Evolutionary conservation across 2,329 filamentous ascomycete genomes (phyloP).

Genomic region (Fusarium sp.): DNA sequence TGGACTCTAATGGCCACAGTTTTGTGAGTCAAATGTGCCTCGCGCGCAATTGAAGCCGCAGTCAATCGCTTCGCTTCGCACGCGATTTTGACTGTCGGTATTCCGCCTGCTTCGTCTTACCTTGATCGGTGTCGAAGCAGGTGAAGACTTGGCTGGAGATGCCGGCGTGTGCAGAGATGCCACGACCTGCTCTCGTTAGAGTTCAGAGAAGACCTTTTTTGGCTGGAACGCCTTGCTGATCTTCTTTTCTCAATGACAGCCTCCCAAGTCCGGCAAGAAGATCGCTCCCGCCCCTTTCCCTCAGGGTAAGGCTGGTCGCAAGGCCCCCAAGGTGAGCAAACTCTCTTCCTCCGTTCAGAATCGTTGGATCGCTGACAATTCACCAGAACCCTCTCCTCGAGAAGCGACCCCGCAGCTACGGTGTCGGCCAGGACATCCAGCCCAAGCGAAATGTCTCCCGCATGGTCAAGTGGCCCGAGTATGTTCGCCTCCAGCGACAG

Average conservation of each 20-base stretch:
- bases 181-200: slow-evolving; percentile 81
- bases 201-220: slow-evolving; percentile 83
- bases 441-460: slow-evolving; percentile 93
- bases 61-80: slow-evolving; percentile 39
- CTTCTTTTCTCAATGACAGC: slow-evolving; percentile 99
- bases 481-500: slow-evolving; percentile 96
- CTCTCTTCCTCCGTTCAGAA: neutral
- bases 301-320: slow-evolving; percentile 94
- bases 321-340: slow-evolving; percentile 89
- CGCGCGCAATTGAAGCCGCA: slow-evolving; percentile 48
- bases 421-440: slow-evolving; percentile 99
- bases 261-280: slow-evolving; percentile 98
- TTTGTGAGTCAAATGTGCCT: slow-evolving; percentile 49
- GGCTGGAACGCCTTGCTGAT: slow-evolving; percentile 89
- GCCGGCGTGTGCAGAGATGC: slow-evolving; percentile 64
- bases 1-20: slow-evolving; percentile 54
- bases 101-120: slow-evolving; percentile 47
- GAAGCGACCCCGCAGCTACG: slow-evolving; percentile 97
- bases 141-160: slow-evolving; percentile 77
- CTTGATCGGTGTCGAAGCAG: slow-evolving; percentile 42
- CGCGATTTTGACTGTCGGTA: slow-evolving; percentile 42
- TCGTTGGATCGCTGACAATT: neutral
- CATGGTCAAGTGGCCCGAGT: slow-evolving; percentile 99
- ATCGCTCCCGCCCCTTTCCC: slow-evolving; percentile 96
- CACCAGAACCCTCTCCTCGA: slow-evolving; percentile 97